Evolutionary conservation across 805 yeast genomes (phyloP).

Genomic region (Cyberlindnera euphorbiiphila): DNA sequence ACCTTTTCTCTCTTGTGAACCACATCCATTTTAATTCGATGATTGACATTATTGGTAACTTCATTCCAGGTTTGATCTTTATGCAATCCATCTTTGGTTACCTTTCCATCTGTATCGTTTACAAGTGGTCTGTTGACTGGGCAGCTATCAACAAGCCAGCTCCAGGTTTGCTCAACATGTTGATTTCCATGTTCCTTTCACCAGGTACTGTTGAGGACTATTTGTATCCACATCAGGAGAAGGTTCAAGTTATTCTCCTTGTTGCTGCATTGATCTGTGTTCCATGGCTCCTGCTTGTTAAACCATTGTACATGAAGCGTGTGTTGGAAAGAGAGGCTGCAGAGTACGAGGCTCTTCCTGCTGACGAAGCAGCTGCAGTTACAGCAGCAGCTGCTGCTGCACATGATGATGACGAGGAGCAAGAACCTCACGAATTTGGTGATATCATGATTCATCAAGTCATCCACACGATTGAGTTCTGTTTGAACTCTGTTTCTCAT

Average conservation of each 20-base stretch:
- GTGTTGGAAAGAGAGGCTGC: constrained; percentile 38
- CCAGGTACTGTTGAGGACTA: constrained; percentile 87
- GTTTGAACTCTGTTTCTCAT: constrained; percentile 96
- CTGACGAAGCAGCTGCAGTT: constrained; percentile 39
- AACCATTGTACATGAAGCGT: constrained; percentile 62
- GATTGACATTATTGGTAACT: constrained; percentile 87
- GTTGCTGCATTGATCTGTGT: constrained; percentile 82
- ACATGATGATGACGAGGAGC: constrained; percentile 13
- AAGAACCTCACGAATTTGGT: constrained; percentile 68
- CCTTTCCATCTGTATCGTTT: constrained; percentile 76
- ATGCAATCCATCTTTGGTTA: constrained; percentile 98
- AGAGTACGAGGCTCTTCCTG: constrained; percentile 27
- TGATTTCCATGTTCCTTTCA: constrained; percentile 90
- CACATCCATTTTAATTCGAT: constrained; percentile 60
- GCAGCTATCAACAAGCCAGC: constrained; percentile 68
- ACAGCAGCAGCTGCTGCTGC: constrained; percentile 1
- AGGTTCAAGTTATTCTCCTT: constrained; percentile 68
- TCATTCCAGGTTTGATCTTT: constrained; percentile 88
- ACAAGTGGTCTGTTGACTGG: constrained; percentile 97
- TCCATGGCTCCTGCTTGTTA: constrained; percentile 83
- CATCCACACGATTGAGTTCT: constrained; percentile 95
- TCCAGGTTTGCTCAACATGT: constrained; percentile 91
- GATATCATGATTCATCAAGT: constrained; percentile 96
- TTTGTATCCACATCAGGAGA: constrained; percentile 74
- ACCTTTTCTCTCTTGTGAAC: constrained; percentile 79